Percentiles rank a stretch among this genome's conserved stretches.
phyloP scores from a whole-genome alignment of 805 yeast genomes.

The Candida golubevii region DNA sequence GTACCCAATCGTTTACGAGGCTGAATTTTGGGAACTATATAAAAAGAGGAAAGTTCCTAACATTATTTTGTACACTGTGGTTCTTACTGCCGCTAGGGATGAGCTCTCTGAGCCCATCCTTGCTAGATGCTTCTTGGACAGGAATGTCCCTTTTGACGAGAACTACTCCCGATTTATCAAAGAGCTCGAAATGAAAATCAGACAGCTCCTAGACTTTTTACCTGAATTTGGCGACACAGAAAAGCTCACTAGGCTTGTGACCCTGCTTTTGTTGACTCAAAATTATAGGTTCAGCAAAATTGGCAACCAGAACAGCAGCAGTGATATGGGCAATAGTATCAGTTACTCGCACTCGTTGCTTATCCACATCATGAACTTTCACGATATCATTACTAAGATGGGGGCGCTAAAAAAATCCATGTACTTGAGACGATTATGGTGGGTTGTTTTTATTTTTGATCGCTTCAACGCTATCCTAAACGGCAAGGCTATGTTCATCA shows the following conservation, averaged over 20 bases:
- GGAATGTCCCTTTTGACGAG: slow-evolving; percentile 3
- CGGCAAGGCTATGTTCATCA: slow-evolving; percentile 16
- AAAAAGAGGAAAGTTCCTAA: slow-evolving; percentile 35
- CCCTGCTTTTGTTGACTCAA: slow-evolving; percentile 18
- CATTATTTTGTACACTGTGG: slow-evolving; percentile 38
- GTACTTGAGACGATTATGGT: slow-evolving; percentile 18
- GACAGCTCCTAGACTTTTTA: slow-evolving; percentile 19
- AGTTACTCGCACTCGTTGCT: slow-evolving; percentile 18
- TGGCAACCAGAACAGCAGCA: slow-evolving; percentile 22
- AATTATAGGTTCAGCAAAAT: slow-evolving; percentile 18
- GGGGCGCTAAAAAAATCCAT: slow-evolving; percentile 13
- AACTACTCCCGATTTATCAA: slow-evolving; percentile 9
- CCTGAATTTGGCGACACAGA: slow-evolving; percentile 24
- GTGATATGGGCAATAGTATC: slow-evolving; percentile 19
- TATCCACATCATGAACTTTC: slow-evolving; percentile 18
- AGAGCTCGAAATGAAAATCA: slow-evolving; percentile 18
- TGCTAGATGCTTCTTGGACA: slow-evolving; percentile 9
- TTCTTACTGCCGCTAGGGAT: slow-evolving; percentile 40
- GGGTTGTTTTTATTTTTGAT: slow-evolving; percentile 20
- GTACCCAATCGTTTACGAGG: slow-evolving; percentile 40
- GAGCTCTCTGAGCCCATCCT: slow-evolving; percentile 21
- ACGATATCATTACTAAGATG: slow-evolving; percentile 7
- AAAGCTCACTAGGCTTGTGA: slow-evolving; percentile 16
- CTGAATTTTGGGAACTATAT: slow-evolving; percentile 33
- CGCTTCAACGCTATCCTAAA: slow-evolving; percentile 17